Base-by-base conservation (phyloP, 2,329 filamentous ascomycete genomes). In the Clathrospora elynae region DNA sequence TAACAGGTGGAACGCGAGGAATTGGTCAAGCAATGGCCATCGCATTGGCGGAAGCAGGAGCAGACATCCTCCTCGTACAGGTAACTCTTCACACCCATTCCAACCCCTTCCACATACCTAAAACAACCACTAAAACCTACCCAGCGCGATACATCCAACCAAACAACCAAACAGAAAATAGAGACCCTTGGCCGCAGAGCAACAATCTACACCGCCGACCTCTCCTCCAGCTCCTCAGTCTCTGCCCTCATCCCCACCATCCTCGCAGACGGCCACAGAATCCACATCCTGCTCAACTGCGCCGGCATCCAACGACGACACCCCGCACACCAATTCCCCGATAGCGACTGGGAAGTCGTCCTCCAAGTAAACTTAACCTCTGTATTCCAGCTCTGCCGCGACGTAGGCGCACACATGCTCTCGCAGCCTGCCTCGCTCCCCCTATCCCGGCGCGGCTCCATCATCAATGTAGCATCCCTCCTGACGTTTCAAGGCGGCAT, bases 401-500 rank as follows among this genome's bases (percentile, higher is more conserved):
- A 91, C 67, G 79, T 89, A 11, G 88, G 88, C 51, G 83, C 84
- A 10, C 86, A 91, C 73, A 90, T 93, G 82, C 82, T 93, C 18
- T 66, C 70, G 2, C 80, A 84, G 23, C 55, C 65, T 3, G 60
- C 73, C 10, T 67, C 71, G 2, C 80, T 86, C 7, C 61, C 70
- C 4, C 53, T 68, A 0, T 62, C 71, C 53, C 79, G 84, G 25
- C 75, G 80, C 45, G 87, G 87, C 16, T 79, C 78, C 62, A 86
- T 96, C 72, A 86, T 96, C 75, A 96, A 95, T 73, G 83, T 95
- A 42, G 90, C 85, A 8, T 88, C 83, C 9, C 79, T 96, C 26
- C 79, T 95, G 24, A 84, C 83, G 32, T 92, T 92, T 77, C 88
- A 95, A 67, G 91, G 91, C 40, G 90, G 90, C 1, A 78, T 96